Base-by-base conservation (phyloP, 495 filamentous ascomycete species). In the Podospora fimiseda region DNA sequence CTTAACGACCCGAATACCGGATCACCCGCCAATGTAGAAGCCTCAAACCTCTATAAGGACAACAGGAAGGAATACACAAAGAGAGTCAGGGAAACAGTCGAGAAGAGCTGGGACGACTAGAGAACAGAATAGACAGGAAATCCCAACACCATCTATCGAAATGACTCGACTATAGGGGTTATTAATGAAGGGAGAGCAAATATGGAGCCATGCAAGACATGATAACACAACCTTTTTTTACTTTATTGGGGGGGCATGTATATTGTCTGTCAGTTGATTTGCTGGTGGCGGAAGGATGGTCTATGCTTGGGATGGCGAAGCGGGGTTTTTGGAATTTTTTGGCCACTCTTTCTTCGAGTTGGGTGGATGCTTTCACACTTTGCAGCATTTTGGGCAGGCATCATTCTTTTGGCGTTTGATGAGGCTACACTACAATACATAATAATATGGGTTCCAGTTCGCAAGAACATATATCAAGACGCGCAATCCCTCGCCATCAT, bases 31-130 rank as follows among this genome's bases (percentile, higher is more conserved):
- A 98, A 98, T 61, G 94, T 97, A 53, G 93, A 98, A 72, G 94
- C 94, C 15, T 95, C 90, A 16, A 98, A 96, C 69, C 82, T 98
- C 1, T 98, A 96, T 80, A 97, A 97, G 64, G 93, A 98, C 63
- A 97, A 97, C 66, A 82, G 91, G 55, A 85, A 90, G 62, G 93
- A 98, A 68, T 98, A 98, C 62, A 85, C 84, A 11, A 98, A 98
- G 74, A 80, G 92, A 18, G 93, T 98, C 16, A 78, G 89, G 40
- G 93, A 97, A 72, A 96, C 92, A 0, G 94, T 98, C 15, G 94
- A 98, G 79, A 96, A 96, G 78, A 96, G 91, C 72, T 97, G 93
- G 93, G 92, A 97, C 48, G 92, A 93, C 58, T 92, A 76, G 72
- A 37, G 4, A 16, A 27, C 14, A 43, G 9, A 43, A 43, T 43